Percentiles rank a stretch among this genome's conserved stretches.
phyloP scores from a whole-genome alignment of 2,329 filamentous ascomycete genomes.

The Cercospora janseana region DNA sequence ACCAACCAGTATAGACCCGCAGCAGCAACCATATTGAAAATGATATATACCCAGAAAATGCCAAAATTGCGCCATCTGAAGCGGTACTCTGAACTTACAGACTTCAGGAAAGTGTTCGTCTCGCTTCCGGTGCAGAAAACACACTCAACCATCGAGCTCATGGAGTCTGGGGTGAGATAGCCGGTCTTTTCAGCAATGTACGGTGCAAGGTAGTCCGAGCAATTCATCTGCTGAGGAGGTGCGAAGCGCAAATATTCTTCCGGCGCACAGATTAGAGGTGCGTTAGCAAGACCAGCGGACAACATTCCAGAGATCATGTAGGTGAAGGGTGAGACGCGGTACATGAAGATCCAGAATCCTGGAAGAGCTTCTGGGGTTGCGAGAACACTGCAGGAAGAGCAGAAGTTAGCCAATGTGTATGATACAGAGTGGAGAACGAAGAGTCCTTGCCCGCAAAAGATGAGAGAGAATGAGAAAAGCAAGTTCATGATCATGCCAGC shows the following conservation, averaged over 20 bases:
- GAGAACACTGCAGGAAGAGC: constrained; percentile 52
- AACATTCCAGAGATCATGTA: constrained; percentile 54
- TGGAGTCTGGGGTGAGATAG: constrained; percentile 44
- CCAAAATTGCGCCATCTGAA: constrained; percentile 69
- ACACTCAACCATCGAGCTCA: constrained; percentile 41
- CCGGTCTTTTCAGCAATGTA: constrained; percentile 44
- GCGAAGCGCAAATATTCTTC: constrained; percentile 45
- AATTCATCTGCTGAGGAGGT: constrained; percentile 43
- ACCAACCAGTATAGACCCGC: constrained; percentile 63
- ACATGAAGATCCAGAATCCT: constrained; percentile 77
- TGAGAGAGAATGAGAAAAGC: constrained; percentile 48
- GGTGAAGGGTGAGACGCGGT: constrained; percentile 64
- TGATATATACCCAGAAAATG: constrained; percentile 65
- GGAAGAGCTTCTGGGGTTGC: constrained; percentile 59
- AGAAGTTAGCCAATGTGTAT: neutral
- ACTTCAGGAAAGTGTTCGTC: constrained; percentile 51
- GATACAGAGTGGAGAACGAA: neutral
- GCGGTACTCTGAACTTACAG: constrained; percentile 44
- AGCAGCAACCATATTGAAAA: constrained; percentile 61
- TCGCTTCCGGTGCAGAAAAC: constrained; percentile 48
- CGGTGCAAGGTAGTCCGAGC: constrained; percentile 44
- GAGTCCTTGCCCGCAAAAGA: constrained; percentile 41
- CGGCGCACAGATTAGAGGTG: constrained; percentile 48
- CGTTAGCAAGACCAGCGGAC: constrained; percentile 44
- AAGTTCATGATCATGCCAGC: constrained; percentile 58